Percentiles rank a stretch among this genome's conserved stretches.
Evolutionary conservation across 306 rosid genomes (phyloP).

Genomic region (Quercus bicolor): DNA sequence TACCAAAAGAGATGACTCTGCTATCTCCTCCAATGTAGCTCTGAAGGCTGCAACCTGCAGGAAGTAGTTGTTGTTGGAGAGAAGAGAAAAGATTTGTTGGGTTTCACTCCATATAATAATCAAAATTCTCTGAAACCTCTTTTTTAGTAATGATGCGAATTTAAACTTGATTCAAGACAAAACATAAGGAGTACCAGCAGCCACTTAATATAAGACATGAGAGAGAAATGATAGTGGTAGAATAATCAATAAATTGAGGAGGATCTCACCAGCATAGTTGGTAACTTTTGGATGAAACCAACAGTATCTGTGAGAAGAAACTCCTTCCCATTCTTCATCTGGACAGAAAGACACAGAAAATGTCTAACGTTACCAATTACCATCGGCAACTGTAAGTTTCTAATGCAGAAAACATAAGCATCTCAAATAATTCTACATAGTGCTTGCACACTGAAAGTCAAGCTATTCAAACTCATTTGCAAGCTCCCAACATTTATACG

Average conservation of each 20-base stretch:
- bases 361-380: conserved; percentile 27
- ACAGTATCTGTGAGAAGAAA: conserved; percentile 94
- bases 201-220: neutral
- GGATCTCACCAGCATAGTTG: conserved; percentile 79
- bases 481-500: too few species aligned
- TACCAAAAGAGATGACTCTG: conserved; percentile 83
- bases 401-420: neutral
- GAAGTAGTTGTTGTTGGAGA: conserved; percentile 15
- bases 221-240: conserved; percentile 17
- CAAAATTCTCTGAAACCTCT: neutral
- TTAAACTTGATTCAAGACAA: neutral
- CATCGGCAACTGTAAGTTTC: neutral
- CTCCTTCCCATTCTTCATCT: conserved; percentile 93
- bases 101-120: conserved; percentile 5
- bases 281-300: conserved; percentile 98
- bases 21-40: conserved; percentile 95
- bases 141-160: conserved; percentile 11
- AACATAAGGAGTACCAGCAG: neutral
- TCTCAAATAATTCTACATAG: neutral
- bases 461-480: neutral
- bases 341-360: conserved; percentile 30
- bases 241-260: conserved; percentile 7
- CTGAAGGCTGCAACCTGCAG: conserved; percentile 94
- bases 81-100: neutral
- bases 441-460: neutral